Conservation (phyloP, 352 stramenopile species). For the Globisporangium apiculatum region DNA sequence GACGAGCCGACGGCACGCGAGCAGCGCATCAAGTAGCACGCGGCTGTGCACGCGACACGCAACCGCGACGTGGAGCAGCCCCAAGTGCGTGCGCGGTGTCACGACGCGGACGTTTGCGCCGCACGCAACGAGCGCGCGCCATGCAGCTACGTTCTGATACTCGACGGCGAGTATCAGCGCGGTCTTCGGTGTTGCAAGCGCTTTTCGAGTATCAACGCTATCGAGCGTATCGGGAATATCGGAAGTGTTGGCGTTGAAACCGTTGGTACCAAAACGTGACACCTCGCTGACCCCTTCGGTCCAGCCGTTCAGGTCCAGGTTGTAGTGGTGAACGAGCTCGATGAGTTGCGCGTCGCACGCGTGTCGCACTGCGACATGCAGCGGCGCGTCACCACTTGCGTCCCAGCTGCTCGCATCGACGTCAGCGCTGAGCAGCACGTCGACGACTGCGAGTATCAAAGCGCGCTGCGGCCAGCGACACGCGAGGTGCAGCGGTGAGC, state of each 20-base stretch:
- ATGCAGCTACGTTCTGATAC: conserved; percentile 34
- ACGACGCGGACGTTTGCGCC: conserved; percentile 35
- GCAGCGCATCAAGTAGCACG: conserved; percentile 10
- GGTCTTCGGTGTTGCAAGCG: conserved; percentile 20
- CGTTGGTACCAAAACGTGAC: not conserved
- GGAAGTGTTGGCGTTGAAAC: not conserved
- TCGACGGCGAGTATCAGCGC: conserved; percentile 54
- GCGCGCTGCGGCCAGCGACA: conserved; percentile 26
- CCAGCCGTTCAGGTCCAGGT: conserved; percentile 54
- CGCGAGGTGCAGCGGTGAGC: conserved; percentile 48
- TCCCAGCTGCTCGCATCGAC: conserved; percentile 51
- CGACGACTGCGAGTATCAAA: conserved; percentile 31
- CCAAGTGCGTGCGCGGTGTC: conserved; percentile 38
- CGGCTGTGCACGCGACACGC: conserved; percentile 5
- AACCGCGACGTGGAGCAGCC: conserved; percentile 42
- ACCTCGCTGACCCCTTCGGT: conserved; percentile 28
- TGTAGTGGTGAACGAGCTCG: conserved; percentile 33
- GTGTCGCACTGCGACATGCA: conserved; percentile 48
- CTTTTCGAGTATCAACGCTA: not conserved
- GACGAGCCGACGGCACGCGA: conserved; percentile 10
- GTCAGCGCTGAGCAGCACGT: conserved; percentile 34
- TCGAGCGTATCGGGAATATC: not conserved
- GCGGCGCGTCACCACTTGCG: conserved; percentile 27
- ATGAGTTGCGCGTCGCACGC: conserved; percentile 36
- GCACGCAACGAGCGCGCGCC: conserved; percentile 36